Base-by-base conservation (phyloP, 2,329 filamentous ascomycete genomes). In the Apiospora kogelbergensis region DNA sequence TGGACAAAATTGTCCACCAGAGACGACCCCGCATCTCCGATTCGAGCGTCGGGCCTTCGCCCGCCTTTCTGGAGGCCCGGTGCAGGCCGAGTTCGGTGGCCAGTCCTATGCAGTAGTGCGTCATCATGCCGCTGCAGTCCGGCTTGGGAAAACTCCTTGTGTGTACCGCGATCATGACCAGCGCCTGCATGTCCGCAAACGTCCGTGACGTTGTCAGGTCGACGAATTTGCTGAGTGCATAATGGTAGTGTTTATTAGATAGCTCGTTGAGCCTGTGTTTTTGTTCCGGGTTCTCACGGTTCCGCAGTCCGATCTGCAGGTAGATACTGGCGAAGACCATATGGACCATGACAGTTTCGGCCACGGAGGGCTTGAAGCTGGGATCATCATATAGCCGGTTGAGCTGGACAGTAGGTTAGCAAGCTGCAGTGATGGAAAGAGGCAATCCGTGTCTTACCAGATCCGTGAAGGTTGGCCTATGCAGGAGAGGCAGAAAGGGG, bases 211-310 rank as follows among this genome's bases (percentile, higher is more conserved):
- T 83, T 17, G 88, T 80, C 4, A 97, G 81, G 64, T 93, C 83
- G 71, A 88, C 90, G 72, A 92, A 89, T 78, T 90, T 89, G 76
- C 88, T 88, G 60, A 95, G 80, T 1, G 90, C 86, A 76, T 90
- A 95, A 74, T 94, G 91, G 73, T 95, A 95, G 77, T 96, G 93
- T 67, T 88, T 87, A 78, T 94, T 93, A 3, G 92, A 93, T 66
- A 90, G 81, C 1, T 88, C 84, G 72, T 91, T 89, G 67, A 91
- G 81, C 46, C 85, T 83, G 7, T 82, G 81, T 70, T 87, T 84
- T 69, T 86, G 84, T 3, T 85, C 83, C 20, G 85, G 78, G 68
- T 88, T 81, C 70, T 89, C 84, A 70, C 84, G 83, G 73, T 94
- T 94, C 24, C 93, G 86, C 5, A 89, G 84, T n/a, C 91, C 90